Base-by-base conservation (phyloP, 2,329 filamentous ascomycete species). In the Aspergillus niger region DNA sequence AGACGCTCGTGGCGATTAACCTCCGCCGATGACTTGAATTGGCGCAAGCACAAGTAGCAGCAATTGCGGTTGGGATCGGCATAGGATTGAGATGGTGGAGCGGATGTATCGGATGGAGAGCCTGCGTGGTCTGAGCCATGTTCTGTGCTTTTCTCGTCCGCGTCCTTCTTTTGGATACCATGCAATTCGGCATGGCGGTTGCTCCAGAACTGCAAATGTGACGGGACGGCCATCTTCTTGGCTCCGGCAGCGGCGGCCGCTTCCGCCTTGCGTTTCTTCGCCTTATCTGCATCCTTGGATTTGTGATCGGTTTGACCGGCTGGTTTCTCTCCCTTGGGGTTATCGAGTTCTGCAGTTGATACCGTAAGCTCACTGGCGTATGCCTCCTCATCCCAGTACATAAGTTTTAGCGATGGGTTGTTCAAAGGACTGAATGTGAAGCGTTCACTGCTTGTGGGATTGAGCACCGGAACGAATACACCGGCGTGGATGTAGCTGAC, bases 401-500 rank as follows among this genome's bases (percentile, higher is more conserved):
- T 87, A 44, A 93, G 82, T 61, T 86, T 86, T 59, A 91, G 76
- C 0, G 83, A 80, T 1, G 87, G 82, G 67, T 92, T 92, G 65
- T 86, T 86, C 1, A 91, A 80, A 1, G 90, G 89, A 32, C 83
- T 82, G 69, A 94, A 93, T 0, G 88, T 89, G 71, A 88, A 87
- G 49, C 78, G 81, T 13, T 85, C 82, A n/a, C 81, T 84, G 17
- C 83, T 83, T 0, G 83, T 81, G 7, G 83, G 81, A 54, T 88
- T 84, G 52, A 89, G 81, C 47, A 90, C 88, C 0, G 90, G 91
- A 11, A 93, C 85, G 69, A 96, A 95, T 2, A 95, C 91, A 5
- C 91, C 91, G n/a, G 90, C 86, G 65, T 95, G 91, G 41, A 93
- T 92, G 66, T 90, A 92, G 47, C 85, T 89, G 24, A 91, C 82